These are phyloP conservation scores for Solanum corneliomulleri DNA, from an alignment of 257 asterid genomes.

Conservation along the genomic window DNA sequence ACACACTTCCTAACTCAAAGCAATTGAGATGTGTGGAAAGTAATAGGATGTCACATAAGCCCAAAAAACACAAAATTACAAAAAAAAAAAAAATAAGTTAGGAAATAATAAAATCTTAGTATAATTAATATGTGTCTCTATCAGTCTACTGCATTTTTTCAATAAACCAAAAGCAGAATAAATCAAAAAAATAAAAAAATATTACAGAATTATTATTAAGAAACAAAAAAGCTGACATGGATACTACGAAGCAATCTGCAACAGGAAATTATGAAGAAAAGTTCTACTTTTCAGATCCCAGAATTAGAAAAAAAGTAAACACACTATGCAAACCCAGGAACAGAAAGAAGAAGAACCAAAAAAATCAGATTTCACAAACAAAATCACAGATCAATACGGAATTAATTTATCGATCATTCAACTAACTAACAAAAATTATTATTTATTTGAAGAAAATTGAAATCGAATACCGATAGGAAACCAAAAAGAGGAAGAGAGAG, in stretches of 20 bases:
- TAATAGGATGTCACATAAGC: no score
- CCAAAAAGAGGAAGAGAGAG: background rate
- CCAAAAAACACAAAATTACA: no score
- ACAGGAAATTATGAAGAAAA: background rate
- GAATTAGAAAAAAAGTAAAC: background rate
- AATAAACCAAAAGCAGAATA: background rate
- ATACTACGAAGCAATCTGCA: background rate
- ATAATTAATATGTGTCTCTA: no score
- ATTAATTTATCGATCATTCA: background rate
- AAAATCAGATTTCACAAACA: background rate
- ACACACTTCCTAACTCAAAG: fast-evolving
- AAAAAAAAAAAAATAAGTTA: no score
- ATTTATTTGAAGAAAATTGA: background rate
- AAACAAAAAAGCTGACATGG: background rate
- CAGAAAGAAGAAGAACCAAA: background rate
- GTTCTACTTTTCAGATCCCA: background rate
- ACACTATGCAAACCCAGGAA: background rate
- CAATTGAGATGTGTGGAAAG: no score
- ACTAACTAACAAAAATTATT: no score
- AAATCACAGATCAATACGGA: no score
- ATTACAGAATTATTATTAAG: background rate
- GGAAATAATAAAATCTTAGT: no score
- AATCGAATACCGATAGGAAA: background rate
- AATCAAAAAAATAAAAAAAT: background rate
- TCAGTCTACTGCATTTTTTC: no score